Base-by-base conservation (phyloP, 1,284 basidiomycete genomes). In the Rhodotorula sp. region DNA sequence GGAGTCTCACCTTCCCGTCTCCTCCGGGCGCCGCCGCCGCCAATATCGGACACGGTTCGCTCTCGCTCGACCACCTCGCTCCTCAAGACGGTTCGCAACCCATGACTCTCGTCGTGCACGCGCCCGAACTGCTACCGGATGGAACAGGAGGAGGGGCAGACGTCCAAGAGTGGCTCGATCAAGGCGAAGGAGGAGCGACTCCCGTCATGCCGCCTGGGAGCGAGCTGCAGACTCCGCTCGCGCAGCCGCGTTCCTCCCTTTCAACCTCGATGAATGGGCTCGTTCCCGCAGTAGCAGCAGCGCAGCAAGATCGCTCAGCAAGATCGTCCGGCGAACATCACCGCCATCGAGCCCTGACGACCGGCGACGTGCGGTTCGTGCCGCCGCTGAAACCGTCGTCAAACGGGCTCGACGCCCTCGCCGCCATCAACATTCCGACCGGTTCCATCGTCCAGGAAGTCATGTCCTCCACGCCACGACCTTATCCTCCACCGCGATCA, bases 61-160 rank as follows among this genome's bases (percentile, higher is more conserved):
- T 76, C 52, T 55, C 72, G 18, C 68, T 76, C 63, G 72, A 76
- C 59, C 74, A 76, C 56, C 63, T 76, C 65, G 50, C 70, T 4
- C 66, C 59, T 0, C 34, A 49, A 7, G 64, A 56, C 43, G 58
- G 38, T 6, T 7, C 43, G 0, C n/a, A n/a, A 10, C 64, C 65
- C 19, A 47, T 66, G 14, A 70, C 67, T 8, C 62, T 69, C 62
- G 69, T 73, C 69, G 74, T 71, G 2, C 74, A 71, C 55, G 69
- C 74, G 8, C 74, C 74, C 31, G 74, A 76, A 52, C 67, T 73
- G n/a, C 34, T 67, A 38, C 43, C 38, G 10, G 38, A 43, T 43
- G 38, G 38, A 43, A 10, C 12, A 12, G 38, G 54, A 15, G 26
- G 8, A 19, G 31, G 19, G 56, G 43, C 12, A 12, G 59, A 64